Evolutionary conservation across 2,329 filamentous ascomycete species (phyloP).

Genomic region (Graphilbum sp.): DNA sequence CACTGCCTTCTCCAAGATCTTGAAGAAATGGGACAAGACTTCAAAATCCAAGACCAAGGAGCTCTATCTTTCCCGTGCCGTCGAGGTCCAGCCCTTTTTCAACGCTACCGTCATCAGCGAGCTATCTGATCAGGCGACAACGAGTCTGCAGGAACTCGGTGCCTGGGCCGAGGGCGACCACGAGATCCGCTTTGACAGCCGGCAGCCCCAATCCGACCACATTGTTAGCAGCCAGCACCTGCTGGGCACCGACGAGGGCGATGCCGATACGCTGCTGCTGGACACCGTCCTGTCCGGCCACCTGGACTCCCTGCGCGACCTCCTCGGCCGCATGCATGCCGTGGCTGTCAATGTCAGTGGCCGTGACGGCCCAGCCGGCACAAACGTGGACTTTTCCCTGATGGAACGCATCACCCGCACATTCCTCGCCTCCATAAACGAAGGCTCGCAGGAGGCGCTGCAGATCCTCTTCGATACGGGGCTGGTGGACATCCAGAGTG

Average conservation of each 20-base stretch:
- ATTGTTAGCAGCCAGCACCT: constrained; percentile 50
- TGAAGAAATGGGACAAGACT: constrained; percentile 99
- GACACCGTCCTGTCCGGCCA: constrained; percentile 79
- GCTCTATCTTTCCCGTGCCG: constrained; percentile 84
- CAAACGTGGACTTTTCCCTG: constrained; percentile 33
- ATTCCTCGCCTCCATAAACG: constrained; percentile 78
- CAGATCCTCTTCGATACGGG: constrained; percentile 63
- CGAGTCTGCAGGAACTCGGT: constrained; percentile 84
- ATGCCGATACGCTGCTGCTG: constrained; percentile 74
- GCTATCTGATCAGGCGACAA: constrained; percentile 90
- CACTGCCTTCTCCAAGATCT: constrained; percentile 92
- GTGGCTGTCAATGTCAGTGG: constrained; percentile 35
- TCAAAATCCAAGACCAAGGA: constrained; percentile 98
- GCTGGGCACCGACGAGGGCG: constrained; percentile 67
- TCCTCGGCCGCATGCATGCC: constrained; percentile 55
- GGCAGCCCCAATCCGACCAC: constrained; percentile 29
- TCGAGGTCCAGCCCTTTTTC: constrained; percentile 96
- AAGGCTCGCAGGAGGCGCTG: constrained; percentile 63
- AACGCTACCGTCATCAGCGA: constrained; percentile 95
- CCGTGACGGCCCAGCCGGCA: constrained; percentile 10
- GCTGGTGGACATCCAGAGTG: constrained; percentile 76
- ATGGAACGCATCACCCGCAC: constrained; percentile 72
- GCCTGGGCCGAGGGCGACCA: constrained; percentile 96
- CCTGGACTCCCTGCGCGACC: constrained; percentile 58
- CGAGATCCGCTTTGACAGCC: constrained; percentile 53